Evolutionary conservation across 495 filamentous ascomycete species (phyloP).

Genomic region (Apodospora peruviana): DNA sequence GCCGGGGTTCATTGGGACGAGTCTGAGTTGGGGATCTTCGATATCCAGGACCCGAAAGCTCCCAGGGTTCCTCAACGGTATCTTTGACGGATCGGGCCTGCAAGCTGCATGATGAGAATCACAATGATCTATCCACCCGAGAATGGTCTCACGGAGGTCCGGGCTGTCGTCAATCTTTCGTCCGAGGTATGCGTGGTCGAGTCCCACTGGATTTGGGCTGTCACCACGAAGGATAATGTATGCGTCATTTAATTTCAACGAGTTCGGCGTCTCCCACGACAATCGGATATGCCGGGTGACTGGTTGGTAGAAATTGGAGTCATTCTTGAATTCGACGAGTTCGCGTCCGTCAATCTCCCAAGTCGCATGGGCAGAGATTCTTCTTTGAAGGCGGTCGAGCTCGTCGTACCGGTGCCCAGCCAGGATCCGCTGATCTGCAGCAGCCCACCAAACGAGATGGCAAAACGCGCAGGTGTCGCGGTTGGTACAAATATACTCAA

Average conservation of each 20-base stretch:
- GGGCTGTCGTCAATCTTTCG: background rate
- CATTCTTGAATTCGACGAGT: background rate
- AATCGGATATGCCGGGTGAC: background rate
- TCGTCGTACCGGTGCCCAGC: background rate
- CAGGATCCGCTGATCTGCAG: background rate
- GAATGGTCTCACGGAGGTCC: background rate
- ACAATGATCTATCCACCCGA: background rate
- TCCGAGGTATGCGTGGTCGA: background rate
- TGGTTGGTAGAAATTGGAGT: background rate
- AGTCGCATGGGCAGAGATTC: background rate
- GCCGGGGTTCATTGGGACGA: background rate
- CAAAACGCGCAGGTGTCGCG: background rate
- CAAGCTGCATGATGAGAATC: background rate
- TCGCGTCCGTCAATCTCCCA: constrained; percentile 1
- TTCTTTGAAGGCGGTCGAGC: background rate
- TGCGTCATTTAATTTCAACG: background rate
- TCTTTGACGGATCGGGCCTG: background rate
- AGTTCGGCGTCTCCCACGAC: background rate
- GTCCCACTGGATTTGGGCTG: background rate
- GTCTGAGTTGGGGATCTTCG: background rate
- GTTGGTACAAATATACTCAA: background rate
- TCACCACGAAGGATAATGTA: background rate
- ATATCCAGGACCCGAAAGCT: background rate
- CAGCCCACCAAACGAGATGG: background rate
- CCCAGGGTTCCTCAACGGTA: background rate